Evolutionary conservation across 345 rosid species (phyloP), one percentile per base, ranked within the genome.

Genomic region (Syzygium grande): DNA sequence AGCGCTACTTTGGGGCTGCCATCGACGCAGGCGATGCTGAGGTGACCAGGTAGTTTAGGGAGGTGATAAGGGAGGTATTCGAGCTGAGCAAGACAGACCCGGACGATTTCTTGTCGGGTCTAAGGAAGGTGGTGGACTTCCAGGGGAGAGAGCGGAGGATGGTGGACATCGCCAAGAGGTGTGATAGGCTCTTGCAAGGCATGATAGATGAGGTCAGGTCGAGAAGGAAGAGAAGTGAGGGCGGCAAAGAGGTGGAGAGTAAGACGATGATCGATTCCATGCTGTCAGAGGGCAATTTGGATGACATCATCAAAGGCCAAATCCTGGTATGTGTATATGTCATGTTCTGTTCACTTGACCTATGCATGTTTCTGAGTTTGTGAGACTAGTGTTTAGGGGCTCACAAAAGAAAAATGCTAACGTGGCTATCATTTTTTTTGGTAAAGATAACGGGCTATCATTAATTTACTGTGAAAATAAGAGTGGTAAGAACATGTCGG

Each of bases 41-140:
- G 13, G 51, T 77, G 79, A 86, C 87, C 17, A 34, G 22, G 85
- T 11, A 53, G 52, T 88, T 88, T 51, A 68, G 77, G 53, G 87
- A 85, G 53, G 78, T 68, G 11, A 77, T 85, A 22, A 77, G 49
- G 77, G 87, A 88, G 41, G 14, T 55, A 17, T 73, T 88, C 8
- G 85, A 85, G 84, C 65, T 68, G 49, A 68, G 85, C 19, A 87
- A 51, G 9, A 25, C 55, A 15, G 85, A 88, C 58, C 68, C 85
- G 1, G 85, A 85, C 52, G 87, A 85, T 46, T 88, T 88, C 58
- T 10, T 88, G 79, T 87, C 89, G 46, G 23, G 41, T 56, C 49
- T 88, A 51, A 25, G 85, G n/a, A 77, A 63, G 89, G 30, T 88
- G 5, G 85, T 52, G 9, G 89, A 59, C 49, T 53, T 49, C 59